phyloP scores from a whole-genome alignment of 2,329 filamentous ascomycete genomes.

The Colletotrichum godetiae region DNA sequence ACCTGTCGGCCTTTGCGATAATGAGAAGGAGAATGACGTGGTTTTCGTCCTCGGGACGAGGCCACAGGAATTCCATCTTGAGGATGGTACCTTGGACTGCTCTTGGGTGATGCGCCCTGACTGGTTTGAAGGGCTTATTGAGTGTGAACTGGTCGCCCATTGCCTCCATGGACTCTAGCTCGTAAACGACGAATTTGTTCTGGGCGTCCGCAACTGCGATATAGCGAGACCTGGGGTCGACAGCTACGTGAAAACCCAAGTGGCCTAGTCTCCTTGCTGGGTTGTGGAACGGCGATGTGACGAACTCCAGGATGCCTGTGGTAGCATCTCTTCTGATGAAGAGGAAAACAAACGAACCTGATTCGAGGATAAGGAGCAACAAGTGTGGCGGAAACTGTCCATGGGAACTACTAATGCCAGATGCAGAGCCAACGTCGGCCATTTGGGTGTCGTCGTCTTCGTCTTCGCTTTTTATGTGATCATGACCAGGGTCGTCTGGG shows the following conservation, averaged over 20 bases:
- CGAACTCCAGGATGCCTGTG: slow-evolving; percentile 67
- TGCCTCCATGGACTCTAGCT: slow-evolving; percentile 67
- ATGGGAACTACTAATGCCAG: slow-evolving; percentile 12
- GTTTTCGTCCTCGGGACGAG: slow-evolving; percentile 72
- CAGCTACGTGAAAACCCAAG: slow-evolving; percentile 74
- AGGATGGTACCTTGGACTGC: slow-evolving; percentile 79
- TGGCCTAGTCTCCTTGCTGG: slow-evolving; percentile 62
- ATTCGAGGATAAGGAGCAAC: slow-evolving; percentile 80
- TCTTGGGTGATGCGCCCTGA: slow-evolving; percentile 60
- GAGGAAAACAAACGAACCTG: slow-evolving; percentile 80
- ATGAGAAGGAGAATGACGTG: slow-evolving; percentile 83
- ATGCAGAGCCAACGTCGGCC: slow-evolving; percentile 42
- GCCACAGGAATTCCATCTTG: slow-evolving; percentile 87
- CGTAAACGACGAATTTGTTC: slow-evolving; percentile 77
- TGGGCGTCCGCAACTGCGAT: slow-evolving; percentile 78
- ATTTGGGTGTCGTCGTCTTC: slow-evolving; percentile 48
- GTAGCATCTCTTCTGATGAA: slow-evolving; percentile 64
- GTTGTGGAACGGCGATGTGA: slow-evolving; percentile 68
- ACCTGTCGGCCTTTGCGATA: slow-evolving; percentile 58
- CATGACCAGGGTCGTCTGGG: slow-evolving; percentile 38
- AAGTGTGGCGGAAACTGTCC: slow-evolving; percentile 77
- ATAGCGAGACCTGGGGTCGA: slow-evolving; percentile 80
- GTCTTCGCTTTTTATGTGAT: slow-evolving; percentile 52
- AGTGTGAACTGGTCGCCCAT: slow-evolving; percentile 62
- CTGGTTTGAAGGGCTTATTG: slow-evolving; percentile 64